Evolutionary conservation across 805 yeast species (phyloP).

Genomic region (Sugiyamaella mastotermitis): DNA sequence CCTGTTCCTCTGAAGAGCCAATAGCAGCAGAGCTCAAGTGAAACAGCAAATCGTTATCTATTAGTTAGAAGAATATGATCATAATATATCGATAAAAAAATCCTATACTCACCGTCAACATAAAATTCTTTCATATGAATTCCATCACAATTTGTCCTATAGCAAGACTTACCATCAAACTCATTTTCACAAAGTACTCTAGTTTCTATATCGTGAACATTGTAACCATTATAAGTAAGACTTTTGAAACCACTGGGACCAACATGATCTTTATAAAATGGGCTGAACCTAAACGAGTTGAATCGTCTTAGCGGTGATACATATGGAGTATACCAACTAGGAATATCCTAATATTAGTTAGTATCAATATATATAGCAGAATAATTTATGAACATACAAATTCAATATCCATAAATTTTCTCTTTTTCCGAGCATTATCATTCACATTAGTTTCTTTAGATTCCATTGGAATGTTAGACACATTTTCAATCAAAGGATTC

Average conservation of each 20-base stretch:
- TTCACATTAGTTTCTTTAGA: no score
- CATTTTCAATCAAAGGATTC: no score
- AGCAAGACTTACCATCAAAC: conserved; percentile 13
- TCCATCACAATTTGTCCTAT: conserved; percentile 11
- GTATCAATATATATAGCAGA: no score
- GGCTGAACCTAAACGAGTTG: conserved; percentile 23
- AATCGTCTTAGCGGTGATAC: conserved; percentile 21
- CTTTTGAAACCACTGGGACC: conserved; percentile 16
- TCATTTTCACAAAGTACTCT: conserved; percentile 9
- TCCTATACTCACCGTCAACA: conserved; percentile 13
- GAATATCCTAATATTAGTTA: no score
- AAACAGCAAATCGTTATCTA: neutral
- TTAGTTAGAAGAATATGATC: neutral
- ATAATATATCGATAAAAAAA: neutral
- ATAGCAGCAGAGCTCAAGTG: neutral
- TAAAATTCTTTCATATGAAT: conserved; percentile 18
- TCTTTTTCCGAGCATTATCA: no score
- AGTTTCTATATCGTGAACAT: neutral
- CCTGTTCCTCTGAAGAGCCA: neutral
- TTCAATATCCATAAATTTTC: no score
- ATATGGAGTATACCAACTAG: conserved; percentile 16
- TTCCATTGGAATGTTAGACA: no score
- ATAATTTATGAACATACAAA: no score
- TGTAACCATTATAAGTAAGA: conserved; percentile 16
- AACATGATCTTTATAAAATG: conserved; percentile 13